These are phyloP conservation scores for Arthrinium phaeospermum DNA, from an alignment of 2,329 filamentous ascomycete genomes.

Conservation along the genomic window DNA sequence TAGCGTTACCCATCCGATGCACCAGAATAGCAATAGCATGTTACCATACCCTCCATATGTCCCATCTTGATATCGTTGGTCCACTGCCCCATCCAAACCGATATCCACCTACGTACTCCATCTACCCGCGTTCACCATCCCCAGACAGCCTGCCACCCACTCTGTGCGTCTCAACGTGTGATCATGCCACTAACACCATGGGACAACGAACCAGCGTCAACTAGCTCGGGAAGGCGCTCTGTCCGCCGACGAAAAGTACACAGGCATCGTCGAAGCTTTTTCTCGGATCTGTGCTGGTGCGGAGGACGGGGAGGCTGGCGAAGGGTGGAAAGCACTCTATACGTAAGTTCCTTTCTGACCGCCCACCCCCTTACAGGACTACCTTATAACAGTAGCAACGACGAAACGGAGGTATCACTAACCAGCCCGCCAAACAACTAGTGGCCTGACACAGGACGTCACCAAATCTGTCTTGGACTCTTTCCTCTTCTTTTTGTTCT, in stretches of 20 bases:
- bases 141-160: background rate
- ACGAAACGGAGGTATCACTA: background rate
- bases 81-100: background rate
- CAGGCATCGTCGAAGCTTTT: constrained; percentile 71
- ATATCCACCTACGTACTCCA: constrained; percentile 2
- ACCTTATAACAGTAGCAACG: background rate
- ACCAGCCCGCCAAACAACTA: background rate
- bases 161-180: background rate
- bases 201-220: constrained; percentile 24
- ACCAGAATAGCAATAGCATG: background rate
- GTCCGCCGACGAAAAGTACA: constrained; percentile 54
- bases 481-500: constrained; percentile 86
- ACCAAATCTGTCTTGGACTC: constrained; percentile 74
- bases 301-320: constrained; percentile 57
- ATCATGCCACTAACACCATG: constrained; percentile 4
- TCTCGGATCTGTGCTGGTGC: constrained; percentile 64
- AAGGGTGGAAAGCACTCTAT: constrained; percentile 74
- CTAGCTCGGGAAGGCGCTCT: constrained; percentile 26
- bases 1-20: background rate
- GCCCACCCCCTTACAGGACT: background rate
- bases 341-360: constrained; percentile 34
- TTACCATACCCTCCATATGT: background rate
- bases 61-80: background rate
- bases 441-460: constrained; percentile 52
- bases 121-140: background rate